Evolutionary conservation across 2,329 filamentous ascomycete genomes (phyloP).

Genomic region (Botrytis elliptica): DNA sequence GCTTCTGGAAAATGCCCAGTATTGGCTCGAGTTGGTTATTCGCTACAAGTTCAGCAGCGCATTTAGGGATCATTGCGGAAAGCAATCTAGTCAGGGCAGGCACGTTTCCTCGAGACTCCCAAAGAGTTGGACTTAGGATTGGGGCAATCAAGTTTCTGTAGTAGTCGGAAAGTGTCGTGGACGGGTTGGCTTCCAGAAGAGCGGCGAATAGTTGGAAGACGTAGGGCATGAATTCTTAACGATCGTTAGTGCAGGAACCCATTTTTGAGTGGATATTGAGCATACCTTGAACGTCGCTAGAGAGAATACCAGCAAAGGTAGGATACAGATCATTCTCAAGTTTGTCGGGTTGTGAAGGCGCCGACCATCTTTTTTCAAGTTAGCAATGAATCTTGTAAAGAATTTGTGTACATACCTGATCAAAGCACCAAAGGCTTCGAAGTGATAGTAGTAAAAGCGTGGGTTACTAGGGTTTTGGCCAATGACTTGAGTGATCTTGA

Average conservation of each 20-base stretch:
- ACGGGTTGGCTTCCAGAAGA: conserved; percentile 80
- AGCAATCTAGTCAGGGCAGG: conserved; percentile 86
- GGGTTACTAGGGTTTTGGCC: conserved; percentile 95
- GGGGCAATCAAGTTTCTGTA: conserved; percentile 78
- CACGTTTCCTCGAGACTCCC: conserved; percentile 91
- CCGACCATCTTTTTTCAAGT: conserved; percentile 53
- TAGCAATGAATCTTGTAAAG: background rate
- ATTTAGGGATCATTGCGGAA: conserved; percentile 78
- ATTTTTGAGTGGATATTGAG: conserved; percentile 2
- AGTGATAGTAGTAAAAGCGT: conserved; percentile 97
- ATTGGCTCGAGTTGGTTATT: conserved; percentile 83
- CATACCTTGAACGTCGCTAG: conserved; percentile 76
- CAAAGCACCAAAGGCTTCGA: conserved; percentile 88
- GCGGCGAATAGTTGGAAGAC: conserved; percentile 94
- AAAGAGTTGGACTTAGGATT: conserved; percentile 76
- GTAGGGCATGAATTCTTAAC: conserved; percentile 86
- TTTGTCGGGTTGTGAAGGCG: conserved; percentile 64
- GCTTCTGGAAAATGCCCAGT: conserved; percentile 92
- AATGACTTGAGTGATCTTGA: conserved; percentile 88
- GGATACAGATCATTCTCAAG: conserved; percentile 80
- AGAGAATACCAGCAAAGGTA: conserved; percentile 77
- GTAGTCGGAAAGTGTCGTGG: conserved; percentile 73
- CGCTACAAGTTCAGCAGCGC: conserved; percentile 67
- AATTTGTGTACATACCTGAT: conserved; percentile 48
- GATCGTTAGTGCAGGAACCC: conserved; percentile 37